Conservation (phyloP, 1,139 yeast genomes). For the Diutina siamensis region DNA sequence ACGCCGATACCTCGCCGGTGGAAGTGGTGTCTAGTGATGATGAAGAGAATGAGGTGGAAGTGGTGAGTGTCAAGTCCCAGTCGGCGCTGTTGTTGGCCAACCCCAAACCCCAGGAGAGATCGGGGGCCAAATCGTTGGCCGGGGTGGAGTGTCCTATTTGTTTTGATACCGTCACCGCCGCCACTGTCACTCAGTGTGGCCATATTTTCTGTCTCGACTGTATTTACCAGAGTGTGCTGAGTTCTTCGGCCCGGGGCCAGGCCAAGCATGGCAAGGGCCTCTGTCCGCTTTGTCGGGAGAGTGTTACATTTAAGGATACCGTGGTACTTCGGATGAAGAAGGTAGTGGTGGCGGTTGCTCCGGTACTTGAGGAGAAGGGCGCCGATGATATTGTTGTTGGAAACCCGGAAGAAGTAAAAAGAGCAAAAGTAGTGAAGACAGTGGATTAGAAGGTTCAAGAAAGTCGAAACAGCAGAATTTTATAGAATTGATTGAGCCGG, state of each 20-base stretch:
- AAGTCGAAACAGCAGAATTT: no score
- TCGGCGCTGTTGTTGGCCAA: conserved; percentile 23
- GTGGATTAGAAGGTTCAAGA: no score
- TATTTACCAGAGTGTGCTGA: conserved; percentile 29
- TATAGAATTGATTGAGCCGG: no score
- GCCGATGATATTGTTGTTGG: no score
- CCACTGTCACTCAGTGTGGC: conserved; percentile 35
- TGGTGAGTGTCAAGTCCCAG: conserved; percentile 26
- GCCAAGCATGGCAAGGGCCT: conserved; percentile 24
- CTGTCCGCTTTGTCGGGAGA: conserved; percentile 35
- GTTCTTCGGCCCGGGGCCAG: conserved; percentile 35
- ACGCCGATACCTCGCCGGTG: background rate
- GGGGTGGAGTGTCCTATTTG: conserved; percentile 37
- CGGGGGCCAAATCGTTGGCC: conserved; percentile 21
- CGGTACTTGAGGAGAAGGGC: background rate
- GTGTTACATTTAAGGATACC: conserved; percentile 29
- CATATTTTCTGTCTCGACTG: conserved; percentile 37
- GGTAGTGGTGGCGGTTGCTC: background rate
- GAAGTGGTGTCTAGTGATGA: background rate
- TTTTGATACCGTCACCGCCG: conserved; percentile 29
- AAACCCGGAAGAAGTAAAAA: no score
- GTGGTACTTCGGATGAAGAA: conserved; percentile 20
- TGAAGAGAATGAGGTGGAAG: conserved; percentile 25
- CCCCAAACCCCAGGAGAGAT: conserved; percentile 11
- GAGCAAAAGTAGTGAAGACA: no score